Evolutionary conservation across 2,329 filamentous ascomycete genomes (phyloP).

Genomic region (Arthrobotrys sinensis): DNA sequence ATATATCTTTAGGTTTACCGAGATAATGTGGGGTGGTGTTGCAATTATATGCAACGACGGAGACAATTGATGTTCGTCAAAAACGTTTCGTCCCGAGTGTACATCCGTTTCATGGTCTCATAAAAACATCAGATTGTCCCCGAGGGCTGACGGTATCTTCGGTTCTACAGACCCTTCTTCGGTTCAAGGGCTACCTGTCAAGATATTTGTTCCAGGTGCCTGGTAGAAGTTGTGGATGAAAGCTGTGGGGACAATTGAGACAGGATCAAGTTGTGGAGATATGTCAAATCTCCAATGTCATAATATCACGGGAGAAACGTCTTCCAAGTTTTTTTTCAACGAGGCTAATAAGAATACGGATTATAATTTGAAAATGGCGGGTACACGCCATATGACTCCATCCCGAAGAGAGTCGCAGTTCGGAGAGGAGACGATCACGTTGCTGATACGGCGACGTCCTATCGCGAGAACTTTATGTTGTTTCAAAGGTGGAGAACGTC

Average conservation of each 20-base stretch:
- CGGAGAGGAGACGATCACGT: constrained; percentile 44
- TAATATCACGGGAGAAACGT: not conserved
- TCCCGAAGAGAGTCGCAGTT: constrained; percentile 40
- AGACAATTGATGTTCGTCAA: constrained; percentile 17
- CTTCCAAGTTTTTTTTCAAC: constrained; percentile 5
- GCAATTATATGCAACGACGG: constrained; percentile 36
- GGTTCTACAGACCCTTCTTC: constrained; percentile 32
- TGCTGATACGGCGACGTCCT: constrained; percentile 19
- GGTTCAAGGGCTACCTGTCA: constrained; percentile 32
- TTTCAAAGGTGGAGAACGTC: constrained; percentile 41
- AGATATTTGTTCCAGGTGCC: constrained; percentile 29
- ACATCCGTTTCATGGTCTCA: constrained; percentile 43
- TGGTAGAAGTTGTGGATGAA: constrained; percentile 2
- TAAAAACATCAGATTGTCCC: constrained; percentile 43
- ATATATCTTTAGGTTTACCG: constrained; percentile 13
- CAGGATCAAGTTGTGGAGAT: constrained; percentile 23
- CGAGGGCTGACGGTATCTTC: constrained; percentile 41
- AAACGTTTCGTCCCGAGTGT: constrained; percentile 37
- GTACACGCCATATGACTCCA: constrained; percentile 17
- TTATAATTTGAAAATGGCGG: constrained; percentile 12
- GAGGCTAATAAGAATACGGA: constrained; percentile 20
- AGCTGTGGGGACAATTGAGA: constrained; percentile 10
- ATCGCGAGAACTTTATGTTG: constrained; percentile 8
- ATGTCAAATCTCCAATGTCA: constrained; percentile 21
- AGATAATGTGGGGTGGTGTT: constrained; percentile 1